Conservation (phyloP, 768 basidiomycete genomes). For the Lactarius psammicola region DNA sequence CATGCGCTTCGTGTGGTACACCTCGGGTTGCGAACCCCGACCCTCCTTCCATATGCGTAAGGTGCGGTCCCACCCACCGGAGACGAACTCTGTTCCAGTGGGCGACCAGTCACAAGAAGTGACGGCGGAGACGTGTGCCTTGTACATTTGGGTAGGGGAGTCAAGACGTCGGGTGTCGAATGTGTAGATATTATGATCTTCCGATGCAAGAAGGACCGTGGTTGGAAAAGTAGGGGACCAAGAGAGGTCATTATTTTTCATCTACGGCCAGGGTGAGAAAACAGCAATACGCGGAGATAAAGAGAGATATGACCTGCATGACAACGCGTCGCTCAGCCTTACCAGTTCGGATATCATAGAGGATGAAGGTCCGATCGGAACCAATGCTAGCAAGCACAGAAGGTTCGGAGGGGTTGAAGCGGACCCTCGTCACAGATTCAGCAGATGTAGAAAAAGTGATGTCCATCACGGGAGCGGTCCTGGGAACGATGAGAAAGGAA, state of each 20-base stretch:
- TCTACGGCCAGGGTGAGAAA: conserved; percentile 41
- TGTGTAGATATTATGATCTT: conserved; percentile 98
- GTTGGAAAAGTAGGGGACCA: conserved; percentile 99
- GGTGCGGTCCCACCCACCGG: conserved; percentile 95
- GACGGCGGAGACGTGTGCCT: conserved; percentile 94
- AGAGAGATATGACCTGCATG: conserved; percentile 61
- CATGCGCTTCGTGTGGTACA: conserved; percentile 99
- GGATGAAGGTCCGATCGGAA: conserved; percentile 90
- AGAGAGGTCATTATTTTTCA: conserved; percentile 84
- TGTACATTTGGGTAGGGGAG: conserved; percentile 89
- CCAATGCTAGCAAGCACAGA: conserved; percentile 95
- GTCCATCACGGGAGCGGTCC: conserved; percentile 82
- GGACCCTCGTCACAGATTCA: conserved; percentile 84
- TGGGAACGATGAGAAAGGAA: conserved; percentile 33
- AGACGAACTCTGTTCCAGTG: conserved; percentile 93
- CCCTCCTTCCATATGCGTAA: conserved; percentile 91
- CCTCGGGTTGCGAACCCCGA: conserved; percentile 75
- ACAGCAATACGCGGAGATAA: not conserved
- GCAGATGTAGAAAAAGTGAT: conserved; percentile 83
- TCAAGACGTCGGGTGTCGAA: conserved; percentile 89
- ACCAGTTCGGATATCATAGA: conserved; percentile 95
- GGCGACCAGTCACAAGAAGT: conserved; percentile 98
- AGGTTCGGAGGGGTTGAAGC: conserved; percentile 92
- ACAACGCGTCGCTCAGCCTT: conserved; percentile 90
- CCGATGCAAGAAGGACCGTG: conserved; percentile 87